Base-by-base conservation (phyloP, 768 basidiomycete genomes). In the Leccinum ochraceum region DNA sequence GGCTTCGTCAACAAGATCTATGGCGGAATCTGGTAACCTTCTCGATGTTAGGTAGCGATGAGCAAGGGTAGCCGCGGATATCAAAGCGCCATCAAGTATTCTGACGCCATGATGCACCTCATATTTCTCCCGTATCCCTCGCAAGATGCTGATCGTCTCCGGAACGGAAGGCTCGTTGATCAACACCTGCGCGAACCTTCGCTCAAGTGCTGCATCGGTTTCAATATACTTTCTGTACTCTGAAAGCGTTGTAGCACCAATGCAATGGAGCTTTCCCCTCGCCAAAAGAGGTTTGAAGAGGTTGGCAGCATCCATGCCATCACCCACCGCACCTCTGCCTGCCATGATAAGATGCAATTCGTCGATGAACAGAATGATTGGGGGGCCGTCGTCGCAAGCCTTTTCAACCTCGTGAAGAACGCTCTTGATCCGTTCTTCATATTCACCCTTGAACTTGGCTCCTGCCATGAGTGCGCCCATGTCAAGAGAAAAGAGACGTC, bases 401-500 rank as follows among this genome's bases (percentile, higher is more conserved):
- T 95, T 95, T 74, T 98, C 95, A 62, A 98, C 88, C 76, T 98
- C 96, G 73, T 89, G 87, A 59, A 99, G 77, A 57, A 98, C 93
- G 11, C 88, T 78, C 73, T 97, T 98, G 77, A 98, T 87, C 44
- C 95, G 90, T 72, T 98, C 95, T 76, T 98, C 95, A 74, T 95
- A 99, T 76, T 98, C 94, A 53, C 90, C 96, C 71, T 95, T 95
- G 79, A 94, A 95, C 72, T 90, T 90, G 20, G 90, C 90, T 44
- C 91, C 90, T 13, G 94, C 94, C 90, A 94, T 94, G 57, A 98
- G 83, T 1, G 95, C 93, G 63, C 95, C 95, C 90, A 97, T 92
- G 71, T 97, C 95, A 34, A 98, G 81, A 6, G 93, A 89, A 72
- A 84, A 94, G 13, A 95, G 80, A 9, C 90, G 85, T 3, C 85